These are phyloP conservation scores for Oryza officinalis DNA, from an alignment of 176 grass and related monocot genomes.

Conservation along the genomic window DNA sequence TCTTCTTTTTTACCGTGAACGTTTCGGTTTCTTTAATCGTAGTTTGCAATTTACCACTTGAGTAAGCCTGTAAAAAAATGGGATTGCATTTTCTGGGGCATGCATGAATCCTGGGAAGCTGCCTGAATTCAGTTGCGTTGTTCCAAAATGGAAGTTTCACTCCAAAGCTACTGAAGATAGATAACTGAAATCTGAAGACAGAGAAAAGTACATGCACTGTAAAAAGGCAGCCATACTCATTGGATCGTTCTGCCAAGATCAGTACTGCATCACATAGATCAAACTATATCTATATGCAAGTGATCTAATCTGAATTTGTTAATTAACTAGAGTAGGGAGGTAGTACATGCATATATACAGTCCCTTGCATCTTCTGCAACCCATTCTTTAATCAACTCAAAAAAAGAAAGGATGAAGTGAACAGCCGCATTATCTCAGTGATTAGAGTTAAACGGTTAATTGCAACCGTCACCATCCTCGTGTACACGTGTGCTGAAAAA, in stretches of 20 bases:
- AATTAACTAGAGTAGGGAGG: neutral
- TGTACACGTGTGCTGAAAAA: neutral
- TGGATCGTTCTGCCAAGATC: neutral
- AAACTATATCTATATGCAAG: neutral
- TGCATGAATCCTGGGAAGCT: neutral
- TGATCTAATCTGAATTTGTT: neutral
- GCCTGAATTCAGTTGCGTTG: neutral
- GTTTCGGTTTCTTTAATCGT: neutral
- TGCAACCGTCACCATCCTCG: neutral
- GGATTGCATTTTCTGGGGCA: neutral
- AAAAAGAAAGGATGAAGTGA: neutral
- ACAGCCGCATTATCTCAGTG: neutral
- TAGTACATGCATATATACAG: neutral
- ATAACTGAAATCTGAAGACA: neutral
- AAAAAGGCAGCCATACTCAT: neutral
- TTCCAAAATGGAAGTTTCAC: neutral
- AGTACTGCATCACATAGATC: slow-evolving; percentile 15
- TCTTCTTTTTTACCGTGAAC: slow-evolving; percentile 25
- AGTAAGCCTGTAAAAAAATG: neutral
- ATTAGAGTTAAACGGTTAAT: neutral
- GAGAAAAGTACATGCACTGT: neutral
- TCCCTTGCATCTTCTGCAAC: slow-evolving; percentile 35
- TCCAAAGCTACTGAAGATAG: neutral
- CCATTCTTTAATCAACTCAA: neutral
- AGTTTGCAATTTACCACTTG: neutral